Evolutionary conservation across 129 eudicot genomes (phyloP), one percentile per base, ranked within the genome.

Genomic region (Gnaphalium uliginosum): DNA sequence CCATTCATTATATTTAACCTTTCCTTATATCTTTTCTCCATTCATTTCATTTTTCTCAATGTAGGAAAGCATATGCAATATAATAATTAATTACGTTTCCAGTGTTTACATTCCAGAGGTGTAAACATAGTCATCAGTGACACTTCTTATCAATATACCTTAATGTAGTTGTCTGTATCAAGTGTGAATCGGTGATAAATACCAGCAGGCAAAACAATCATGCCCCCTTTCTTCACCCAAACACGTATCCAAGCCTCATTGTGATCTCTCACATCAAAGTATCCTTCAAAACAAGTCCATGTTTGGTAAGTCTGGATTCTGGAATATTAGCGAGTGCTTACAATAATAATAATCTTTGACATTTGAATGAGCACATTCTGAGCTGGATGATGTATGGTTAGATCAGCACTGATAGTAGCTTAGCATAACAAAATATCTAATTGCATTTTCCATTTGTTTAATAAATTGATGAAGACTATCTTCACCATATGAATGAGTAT

Each of bases 121-220:
- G 32, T 33, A 70, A 27, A 15, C 33, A 46, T 41, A n/a, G 8
- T 23, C 68, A 41, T 6, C 25, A 30, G 33, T 26, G 66, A 29
- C 24, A 74, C 48, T 46, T 11, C 0, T 46, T 75, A 48, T 27
- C 22, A 4, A 22, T 13, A 4, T 83, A 95, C 99, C 99, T 95
- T 95, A 33, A 95, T 91, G 83, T 95, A 95, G 81, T 95, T 95
- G 83, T 83, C 60, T 43, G 96, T 59, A 83, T 95, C 99, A 75
- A 95, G 97, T 0, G 99, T 95, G 80, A 95, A 95, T 13, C 99
- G 97, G 82, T 95, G 99, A 76, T 95, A 95, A 58, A 89, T 89
- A 57, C 97, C 99, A 72, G 99, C 97, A 74, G 99, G 99, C 13
- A 95, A 84, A 30, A 95, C 94, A 74, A 95, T 95, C 97, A 95